These are phyloP conservation scores for Globisporangium yorkense DNA, from an alignment of 352 stramenopile genomes.

Conservation along the genomic window DNA sequence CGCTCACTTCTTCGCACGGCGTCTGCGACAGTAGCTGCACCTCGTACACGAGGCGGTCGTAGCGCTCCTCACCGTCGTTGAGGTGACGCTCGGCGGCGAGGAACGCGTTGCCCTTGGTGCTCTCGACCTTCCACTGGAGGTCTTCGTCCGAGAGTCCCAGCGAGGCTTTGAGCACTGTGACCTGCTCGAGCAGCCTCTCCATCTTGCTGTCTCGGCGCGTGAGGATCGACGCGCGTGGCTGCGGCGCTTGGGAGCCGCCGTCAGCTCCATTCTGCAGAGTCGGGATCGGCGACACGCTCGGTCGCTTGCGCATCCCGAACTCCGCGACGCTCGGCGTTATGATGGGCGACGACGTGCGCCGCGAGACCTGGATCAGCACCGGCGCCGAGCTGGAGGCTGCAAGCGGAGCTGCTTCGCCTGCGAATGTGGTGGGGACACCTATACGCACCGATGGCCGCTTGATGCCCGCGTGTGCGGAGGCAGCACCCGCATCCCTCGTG, in stretches of 20 bases:
- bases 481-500: neutral
- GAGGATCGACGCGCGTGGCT: constrained; percentile 21
- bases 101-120: constrained; percentile 66
- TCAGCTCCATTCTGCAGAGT: neutral
- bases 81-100: constrained; percentile 50
- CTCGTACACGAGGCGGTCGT: constrained; percentile 63
- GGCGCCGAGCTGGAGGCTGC: constrained; percentile 4
- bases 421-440: constrained; percentile 1
- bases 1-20: constrained; percentile 49
- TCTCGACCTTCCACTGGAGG: constrained; percentile 75
- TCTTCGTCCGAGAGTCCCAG: constrained; percentile 74
- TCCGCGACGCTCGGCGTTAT: constrained; percentile 20
- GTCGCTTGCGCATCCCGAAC: constrained; percentile 30
- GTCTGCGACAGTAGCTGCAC: constrained; percentile 47
- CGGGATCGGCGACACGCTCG: constrained; percentile 51
- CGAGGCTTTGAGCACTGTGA: constrained; percentile 66
- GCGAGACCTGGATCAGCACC: constrained; percentile 52
- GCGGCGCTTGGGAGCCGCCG: neutral
- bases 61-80: constrained; percentile 51
- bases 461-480: neutral
- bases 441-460: constrained; percentile 13
- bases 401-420: neutral
- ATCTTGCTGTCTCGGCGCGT: constrained; percentile 49
- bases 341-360: constrained; percentile 49
- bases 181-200: constrained; percentile 61